These are phyloP conservation scores for Aspergillus sclerotioniger DNA, from an alignment of 495 filamentous ascomycete genomes.

Conservation along the genomic window DNA sequence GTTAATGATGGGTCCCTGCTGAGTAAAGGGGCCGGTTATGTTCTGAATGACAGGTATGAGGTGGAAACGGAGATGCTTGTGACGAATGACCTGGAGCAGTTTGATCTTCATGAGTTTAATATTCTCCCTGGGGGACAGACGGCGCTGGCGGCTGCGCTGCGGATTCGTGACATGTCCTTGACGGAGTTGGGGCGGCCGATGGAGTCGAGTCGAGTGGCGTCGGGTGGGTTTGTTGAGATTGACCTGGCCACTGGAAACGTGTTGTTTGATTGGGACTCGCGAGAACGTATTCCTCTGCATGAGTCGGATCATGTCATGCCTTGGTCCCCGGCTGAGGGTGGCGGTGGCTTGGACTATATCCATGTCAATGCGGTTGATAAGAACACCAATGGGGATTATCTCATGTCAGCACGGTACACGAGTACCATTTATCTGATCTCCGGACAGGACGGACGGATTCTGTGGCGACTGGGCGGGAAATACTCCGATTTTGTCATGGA, in stretches of 20 bases:
- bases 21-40: conserved; percentile 27
- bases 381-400: conserved; percentile 48
- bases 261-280: conserved; percentile 43
- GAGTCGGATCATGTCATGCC: conserved; percentile 45
- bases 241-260: conserved; percentile 41
- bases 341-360: conserved; percentile 30
- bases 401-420: conserved; percentile 55
- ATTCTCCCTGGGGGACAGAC: conserved; percentile 30
- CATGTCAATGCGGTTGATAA: conserved; percentile 40
- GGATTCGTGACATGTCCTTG: conserved; percentile 33
- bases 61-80: conserved; percentile 35
- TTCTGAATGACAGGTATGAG: conserved; percentile 29
- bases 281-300: conserved; percentile 36
- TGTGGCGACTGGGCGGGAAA: conserved; percentile 54
- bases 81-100: conserved; percentile 30
- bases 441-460: conserved; percentile 50
- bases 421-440: conserved; percentile 55
- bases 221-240: conserved; percentile 41
- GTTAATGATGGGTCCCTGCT: conserved; percentile 19
- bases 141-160: conserved; percentile 44
- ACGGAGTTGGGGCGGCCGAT: conserved; percentile 37
- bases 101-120: conserved; percentile 49
- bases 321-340: conserved; percentile 16
- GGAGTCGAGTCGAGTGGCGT: conserved; percentile 31
- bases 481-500: conserved; percentile 38